These are phyloP conservation scores for Phialocephala subalpina DNA, from an alignment of 2,329 filamentous ascomycete species.

Conservation along the genomic window DNA sequence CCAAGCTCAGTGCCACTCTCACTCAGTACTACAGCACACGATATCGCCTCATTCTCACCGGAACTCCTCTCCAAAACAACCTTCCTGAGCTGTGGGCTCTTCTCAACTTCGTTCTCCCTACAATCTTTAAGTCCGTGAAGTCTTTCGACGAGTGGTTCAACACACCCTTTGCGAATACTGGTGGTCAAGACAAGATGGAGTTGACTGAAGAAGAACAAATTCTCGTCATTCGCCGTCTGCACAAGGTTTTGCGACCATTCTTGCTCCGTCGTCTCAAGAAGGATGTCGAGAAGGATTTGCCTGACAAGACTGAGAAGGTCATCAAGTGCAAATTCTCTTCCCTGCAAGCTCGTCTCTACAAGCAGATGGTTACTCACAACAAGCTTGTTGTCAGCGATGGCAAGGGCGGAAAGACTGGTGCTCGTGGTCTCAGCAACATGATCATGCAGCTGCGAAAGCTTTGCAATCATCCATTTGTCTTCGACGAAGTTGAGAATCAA, in stretches of 20 bases:
- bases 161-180: constrained; percentile 97
- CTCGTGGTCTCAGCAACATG: constrained; percentile 98
- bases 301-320: constrained; percentile 98
- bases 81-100: constrained; percentile 95
- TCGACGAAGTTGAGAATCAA: constrained; percentile 96
- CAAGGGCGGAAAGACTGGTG: constrained; percentile 92
- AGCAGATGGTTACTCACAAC: constrained; percentile 96
- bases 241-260: constrained; percentile 98
- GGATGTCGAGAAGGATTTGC: constrained; percentile 98
- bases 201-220: constrained; percentile 99
- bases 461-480: constrained; percentile 99
- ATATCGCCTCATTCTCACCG: constrained; percentile 95
- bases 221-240: constrained; percentile 95
- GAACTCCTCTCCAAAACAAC: constrained; percentile 97
- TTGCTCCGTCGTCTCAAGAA: constrained; percentile 98
- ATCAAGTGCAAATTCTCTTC: constrained; percentile 99
- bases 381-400: constrained; percentile 93
- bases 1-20: constrained; percentile 94
- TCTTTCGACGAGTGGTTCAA: constrained; percentile 99
- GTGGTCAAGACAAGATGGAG: constrained; percentile 98
- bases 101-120: constrained; percentile 97
- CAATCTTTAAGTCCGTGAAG: constrained; percentile 98
- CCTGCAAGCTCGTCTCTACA: constrained; percentile 91
- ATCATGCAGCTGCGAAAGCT: constrained; percentile 99
- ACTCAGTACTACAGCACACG: constrained; percentile 94